These are phyloP conservation scores for Trichosanthes truncata DNA, from an alignment of 306 rosid species.

Conservation along the genomic window DNA sequence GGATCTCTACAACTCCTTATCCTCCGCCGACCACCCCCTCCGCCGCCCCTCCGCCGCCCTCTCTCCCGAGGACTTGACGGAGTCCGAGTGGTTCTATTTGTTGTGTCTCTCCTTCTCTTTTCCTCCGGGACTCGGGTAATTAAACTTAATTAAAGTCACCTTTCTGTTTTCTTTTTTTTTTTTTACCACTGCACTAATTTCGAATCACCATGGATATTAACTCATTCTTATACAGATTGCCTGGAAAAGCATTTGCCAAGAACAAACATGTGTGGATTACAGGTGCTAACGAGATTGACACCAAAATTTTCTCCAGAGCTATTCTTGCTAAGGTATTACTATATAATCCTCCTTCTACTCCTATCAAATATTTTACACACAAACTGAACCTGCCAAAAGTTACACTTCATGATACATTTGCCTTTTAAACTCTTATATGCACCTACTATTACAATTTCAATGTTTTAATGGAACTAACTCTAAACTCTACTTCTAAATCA, in stretches of 20 bases:
- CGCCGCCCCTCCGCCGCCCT: constrained; percentile 79
- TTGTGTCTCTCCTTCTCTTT: constrained; percentile 95
- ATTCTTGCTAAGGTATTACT: constrained; percentile 77
- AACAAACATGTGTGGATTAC: constrained; percentile 85
- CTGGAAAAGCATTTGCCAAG: constrained; percentile 76
- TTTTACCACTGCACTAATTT: too few relatives aligned
- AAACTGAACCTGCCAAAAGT: too few relatives aligned
- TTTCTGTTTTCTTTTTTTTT: too few relatives aligned
- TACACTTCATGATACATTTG: too few relatives aligned
- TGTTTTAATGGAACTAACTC: too few relatives aligned
- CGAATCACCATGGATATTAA: too few relatives aligned
- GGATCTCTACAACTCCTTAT: constrained; percentile 75
- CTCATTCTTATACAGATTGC: constrained; percentile 40
- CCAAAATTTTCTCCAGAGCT: constrained; percentile 79
- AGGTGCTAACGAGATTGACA: constrained; percentile 78
- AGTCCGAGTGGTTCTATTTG: constrained; percentile 97
- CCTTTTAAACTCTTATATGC: too few relatives aligned
- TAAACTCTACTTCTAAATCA: too few relatives aligned
- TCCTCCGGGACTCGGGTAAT: constrained; percentile 81
- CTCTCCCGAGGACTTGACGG: constrained; percentile 93
- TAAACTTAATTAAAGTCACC: background rate
- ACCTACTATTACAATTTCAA: background rate
- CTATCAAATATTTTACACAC: too few relatives aligned
- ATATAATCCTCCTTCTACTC: too few relatives aligned
- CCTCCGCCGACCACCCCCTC: constrained; percentile 65